phyloP scores from a whole-genome alignment of 164 flowering plant genomes.

The Paratinospora sagittata region DNA sequence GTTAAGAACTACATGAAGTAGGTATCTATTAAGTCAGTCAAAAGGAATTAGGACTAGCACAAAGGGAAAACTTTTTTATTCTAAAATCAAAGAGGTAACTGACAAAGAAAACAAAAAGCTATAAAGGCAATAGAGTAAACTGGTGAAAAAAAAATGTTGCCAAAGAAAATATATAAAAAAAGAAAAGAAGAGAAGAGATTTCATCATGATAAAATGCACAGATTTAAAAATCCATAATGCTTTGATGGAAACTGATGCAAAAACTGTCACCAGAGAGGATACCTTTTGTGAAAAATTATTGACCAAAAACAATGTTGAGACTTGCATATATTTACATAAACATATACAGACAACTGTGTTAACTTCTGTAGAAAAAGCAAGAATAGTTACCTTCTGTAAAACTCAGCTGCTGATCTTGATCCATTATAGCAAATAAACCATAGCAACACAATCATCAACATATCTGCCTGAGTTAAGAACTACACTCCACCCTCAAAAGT shows the following conservation, averaged over 20 bases:
- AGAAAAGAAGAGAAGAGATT: not conserved
- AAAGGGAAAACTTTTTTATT: no score
- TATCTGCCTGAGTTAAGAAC: slow-evolving; percentile 32
- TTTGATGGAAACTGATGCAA: no score
- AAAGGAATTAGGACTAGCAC: no score
- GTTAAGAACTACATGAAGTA: no score
- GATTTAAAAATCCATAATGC: not conserved
- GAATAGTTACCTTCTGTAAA: slow-evolving; percentile 34
- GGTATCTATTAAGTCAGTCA: no score
- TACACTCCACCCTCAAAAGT: not conserved
- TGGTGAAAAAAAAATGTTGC: not conserved
- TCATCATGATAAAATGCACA: not conserved
- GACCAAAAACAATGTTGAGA: not conserved
- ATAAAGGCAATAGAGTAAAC: no score
- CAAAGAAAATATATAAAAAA: not conserved
- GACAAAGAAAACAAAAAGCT: no score
- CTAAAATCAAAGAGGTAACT: no score
- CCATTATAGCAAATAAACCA: slow-evolving; percentile 49
- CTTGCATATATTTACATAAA: not conserved
- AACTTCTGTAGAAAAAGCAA: not conserved
- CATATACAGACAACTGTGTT: not conserved
- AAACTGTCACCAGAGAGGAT: not conserved
- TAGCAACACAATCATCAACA: slow-evolving; percentile 41
- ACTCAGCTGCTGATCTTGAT: slow-evolving; percentile 33
- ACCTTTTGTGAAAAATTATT: not conserved